phyloP scores from a whole-genome alignment of 768 basidiomycete species.

The Rhizopogon vinicolor region DNA sequence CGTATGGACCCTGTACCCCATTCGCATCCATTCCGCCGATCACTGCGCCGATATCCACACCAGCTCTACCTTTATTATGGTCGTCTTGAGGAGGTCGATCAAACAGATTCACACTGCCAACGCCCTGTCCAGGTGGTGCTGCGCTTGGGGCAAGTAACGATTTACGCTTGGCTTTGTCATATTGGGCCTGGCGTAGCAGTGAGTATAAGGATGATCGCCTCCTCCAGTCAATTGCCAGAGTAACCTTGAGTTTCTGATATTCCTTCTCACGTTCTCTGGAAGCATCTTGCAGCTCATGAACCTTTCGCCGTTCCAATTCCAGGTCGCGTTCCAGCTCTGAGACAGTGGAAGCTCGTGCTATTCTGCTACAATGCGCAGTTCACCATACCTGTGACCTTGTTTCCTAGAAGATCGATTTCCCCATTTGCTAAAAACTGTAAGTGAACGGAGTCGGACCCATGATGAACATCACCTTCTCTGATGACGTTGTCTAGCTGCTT shows the following conservation, averaged over 20 bases:
- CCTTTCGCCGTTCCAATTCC: slow-evolving; percentile 72
- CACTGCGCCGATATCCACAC: slow-evolving; percentile 48
- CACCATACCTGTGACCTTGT: slow-evolving; percentile 58
- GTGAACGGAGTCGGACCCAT: neutral
- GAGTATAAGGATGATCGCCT: neutral
- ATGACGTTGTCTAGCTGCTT: slow-evolving; percentile 85
- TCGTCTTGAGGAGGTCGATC: slow-evolving; percentile 16
- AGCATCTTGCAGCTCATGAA: slow-evolving; percentile 68
- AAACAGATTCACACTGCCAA: slow-evolving; percentile 8
- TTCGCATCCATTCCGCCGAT: slow-evolving; percentile 63
- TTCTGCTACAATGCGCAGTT: neutral
- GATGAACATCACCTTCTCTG: slow-evolving; percentile 62
- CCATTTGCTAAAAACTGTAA: slow-evolving; percentile 53
- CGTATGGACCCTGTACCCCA: slow-evolving; percentile 36
- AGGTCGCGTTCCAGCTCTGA: slow-evolving; percentile 77
- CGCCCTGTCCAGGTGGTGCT: slow-evolving; percentile 16
- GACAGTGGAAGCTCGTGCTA: slow-evolving; percentile 3
- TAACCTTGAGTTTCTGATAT: slow-evolving; percentile 81
- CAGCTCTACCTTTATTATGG: slow-evolving; percentile 14
- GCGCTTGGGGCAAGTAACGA: slow-evolving; percentile 53
- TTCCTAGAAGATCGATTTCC: slow-evolving; percentile 65
- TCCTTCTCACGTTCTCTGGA: slow-evolving; percentile 79
- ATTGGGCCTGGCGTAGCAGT: slow-evolving; percentile 48
- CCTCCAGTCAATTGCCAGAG: neutral
- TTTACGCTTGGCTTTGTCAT: slow-evolving; percentile 81